These are phyloP conservation scores for Pichia nakasei DNA, from an alignment of 805 yeast species.

Conservation along the genomic window DNA sequence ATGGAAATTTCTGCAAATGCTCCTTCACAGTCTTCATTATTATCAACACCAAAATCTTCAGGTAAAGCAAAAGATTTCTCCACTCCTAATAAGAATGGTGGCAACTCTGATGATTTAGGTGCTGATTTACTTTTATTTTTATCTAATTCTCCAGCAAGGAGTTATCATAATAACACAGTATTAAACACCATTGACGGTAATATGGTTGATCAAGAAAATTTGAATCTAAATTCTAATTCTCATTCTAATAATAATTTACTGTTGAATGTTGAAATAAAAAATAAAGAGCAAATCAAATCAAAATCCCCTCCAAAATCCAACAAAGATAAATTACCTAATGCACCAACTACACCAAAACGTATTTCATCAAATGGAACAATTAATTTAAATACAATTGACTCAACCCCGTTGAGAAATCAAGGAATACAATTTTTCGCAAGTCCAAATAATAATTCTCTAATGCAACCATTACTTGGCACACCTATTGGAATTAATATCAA, in stretches of 20 bases:
- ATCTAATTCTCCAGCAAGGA: constrained; percentile 63
- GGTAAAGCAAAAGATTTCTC: constrained; percentile 16
- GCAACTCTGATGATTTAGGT: constrained; percentile 41
- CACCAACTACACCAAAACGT: constrained; percentile 24
- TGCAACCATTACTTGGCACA: constrained; percentile 12
- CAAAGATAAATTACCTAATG: constrained; percentile 3
- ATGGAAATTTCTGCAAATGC: too few relatives aligned
- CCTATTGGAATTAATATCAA: constrained; percentile 9
- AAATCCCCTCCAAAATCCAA: too few relatives aligned
- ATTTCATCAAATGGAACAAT: constrained; percentile 3
- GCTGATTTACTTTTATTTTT: constrained; percentile 74
- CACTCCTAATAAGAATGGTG: constrained; percentile 22
- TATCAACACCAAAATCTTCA: constrained; percentile 25
- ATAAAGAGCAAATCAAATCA: too few relatives aligned
- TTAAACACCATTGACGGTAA: constrained; percentile 1
- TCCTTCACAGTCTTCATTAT: constrained; percentile 18
- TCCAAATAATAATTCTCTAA: constrained; percentile 4
- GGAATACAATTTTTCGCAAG: constrained; percentile 13
- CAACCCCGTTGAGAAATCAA: constrained; percentile 21
- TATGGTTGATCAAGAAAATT: neutral
- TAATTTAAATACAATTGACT: constrained; percentile 18
- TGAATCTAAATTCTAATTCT: too few relatives aligned
- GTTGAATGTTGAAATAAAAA: too few relatives aligned
- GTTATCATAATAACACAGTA: constrained; percentile 9
- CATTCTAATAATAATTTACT: too few relatives aligned